Conservation (phyloP, 108 stramenopile genomes). For the Nitzschia inconspicua region DNA sequence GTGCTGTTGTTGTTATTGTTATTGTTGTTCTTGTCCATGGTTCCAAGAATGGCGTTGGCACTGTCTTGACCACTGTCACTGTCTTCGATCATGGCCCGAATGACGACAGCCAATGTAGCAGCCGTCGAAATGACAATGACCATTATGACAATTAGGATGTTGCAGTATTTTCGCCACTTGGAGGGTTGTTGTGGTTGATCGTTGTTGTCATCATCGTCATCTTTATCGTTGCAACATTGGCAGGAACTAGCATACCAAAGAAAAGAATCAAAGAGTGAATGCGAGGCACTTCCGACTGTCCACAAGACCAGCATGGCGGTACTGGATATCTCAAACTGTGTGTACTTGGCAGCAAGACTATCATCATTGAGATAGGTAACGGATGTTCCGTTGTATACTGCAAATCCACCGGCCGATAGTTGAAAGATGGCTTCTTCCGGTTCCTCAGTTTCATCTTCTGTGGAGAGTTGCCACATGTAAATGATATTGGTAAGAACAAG, state of each 20-base stretch:
- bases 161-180: constrained; percentile 34
- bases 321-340: constrained; percentile 36
- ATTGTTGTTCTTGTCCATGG: too few species aligned
- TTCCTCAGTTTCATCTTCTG: constrained; percentile 14
- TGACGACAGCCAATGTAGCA: constrained; percentile 45
- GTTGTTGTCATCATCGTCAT: too few species aligned
- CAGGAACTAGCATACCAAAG: constrained; percentile 69
- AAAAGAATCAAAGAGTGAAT: constrained; percentile 54
- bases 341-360: background rate
- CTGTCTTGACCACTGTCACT: too few species aligned
- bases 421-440: background rate
- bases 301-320: constrained; percentile 50
- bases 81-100: constrained; percentile 35
- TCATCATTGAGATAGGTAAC: background rate
- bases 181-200: too few species aligned
- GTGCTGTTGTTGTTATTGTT: too few species aligned
- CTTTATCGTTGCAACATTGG: constrained; percentile 23
- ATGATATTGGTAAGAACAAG: constrained; percentile 60
- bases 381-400: background rate
- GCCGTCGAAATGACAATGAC: constrained; percentile 27
- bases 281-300: constrained; percentile 52
- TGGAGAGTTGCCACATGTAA: constrained; percentile 39
- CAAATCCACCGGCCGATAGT: constrained; percentile 19
- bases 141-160: constrained; percentile 27
- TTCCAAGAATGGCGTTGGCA: too few species aligned